These are phyloP conservation scores for Cytospora leucostoma DNA, from an alignment of 2,329 filamentous ascomycete genomes.

Conservation along the genomic window DNA sequence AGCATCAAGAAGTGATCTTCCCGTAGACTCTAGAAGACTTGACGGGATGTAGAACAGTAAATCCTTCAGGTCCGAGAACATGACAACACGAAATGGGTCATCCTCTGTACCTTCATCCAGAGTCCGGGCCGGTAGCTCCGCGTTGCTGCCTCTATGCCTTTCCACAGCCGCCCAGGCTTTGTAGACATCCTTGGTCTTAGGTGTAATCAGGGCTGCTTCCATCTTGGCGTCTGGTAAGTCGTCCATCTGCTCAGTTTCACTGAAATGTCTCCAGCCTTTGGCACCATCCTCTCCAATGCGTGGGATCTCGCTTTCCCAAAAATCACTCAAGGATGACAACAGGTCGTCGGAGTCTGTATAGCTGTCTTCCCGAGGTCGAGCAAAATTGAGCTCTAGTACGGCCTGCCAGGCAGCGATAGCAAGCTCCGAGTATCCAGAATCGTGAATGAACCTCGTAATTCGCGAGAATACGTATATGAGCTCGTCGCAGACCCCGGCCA, in stretches of 20 bases:
- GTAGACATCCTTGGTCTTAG: constrained; percentile 47
- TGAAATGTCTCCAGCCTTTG: constrained; percentile 67
- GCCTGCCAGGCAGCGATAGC: constrained; percentile 83
- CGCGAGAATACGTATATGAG: constrained; percentile 73
- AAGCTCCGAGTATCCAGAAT: constrained; percentile 77
- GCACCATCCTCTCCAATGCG: constrained; percentile 75
- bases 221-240: constrained; percentile 45
- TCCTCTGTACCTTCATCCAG: constrained; percentile 74
- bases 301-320: constrained; percentile 84
- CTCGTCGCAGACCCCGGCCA: constrained; percentile 39
- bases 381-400: constrained; percentile 70
- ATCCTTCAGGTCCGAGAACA: constrained; percentile 73
- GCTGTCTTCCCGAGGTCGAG: constrained; percentile 47
- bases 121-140: constrained; percentile 68
- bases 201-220: constrained; percentile 29
- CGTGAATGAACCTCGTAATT: constrained; percentile 70
- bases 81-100: constrained; percentile 79
- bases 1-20: constrained; percentile 61
- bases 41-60: constrained; percentile 58
- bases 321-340: constrained; percentile 61
- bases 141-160: constrained; percentile 44
- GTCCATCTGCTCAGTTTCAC: constrained; percentile 38
- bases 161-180: constrained; percentile 59
- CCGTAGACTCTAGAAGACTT: constrained; percentile 38
- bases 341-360: constrained; percentile 4